Percentiles rank a stretch among this genome's conserved stretches.
Evolutionary conservation across 2,329 filamentous ascomycete species (phyloP).

Genomic region (Scedosporium dehoogii): DNA sequence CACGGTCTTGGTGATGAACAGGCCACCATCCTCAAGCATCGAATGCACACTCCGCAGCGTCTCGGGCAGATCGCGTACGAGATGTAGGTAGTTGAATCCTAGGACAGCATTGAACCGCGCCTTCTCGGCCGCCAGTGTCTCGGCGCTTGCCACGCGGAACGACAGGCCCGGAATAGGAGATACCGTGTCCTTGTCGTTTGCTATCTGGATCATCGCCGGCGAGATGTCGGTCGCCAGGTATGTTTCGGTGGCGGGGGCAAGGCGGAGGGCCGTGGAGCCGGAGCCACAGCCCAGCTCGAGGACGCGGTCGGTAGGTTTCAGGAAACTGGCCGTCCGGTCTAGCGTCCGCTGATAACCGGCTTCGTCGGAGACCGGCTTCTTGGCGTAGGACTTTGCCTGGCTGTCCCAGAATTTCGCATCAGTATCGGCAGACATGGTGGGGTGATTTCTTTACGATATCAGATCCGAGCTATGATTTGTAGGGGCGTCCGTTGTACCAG

Average conservation of each 20-base stretch:
- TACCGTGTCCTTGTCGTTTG: background rate
- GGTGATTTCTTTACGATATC: background rate
- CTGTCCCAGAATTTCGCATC: conserved; percentile 11
- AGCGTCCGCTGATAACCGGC: conserved; percentile 11
- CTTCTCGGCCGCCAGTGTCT: conserved; percentile 7
- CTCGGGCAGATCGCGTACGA: conserved; percentile 9
- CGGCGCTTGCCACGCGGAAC: conserved; percentile 8
- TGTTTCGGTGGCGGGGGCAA: conserved; percentile 6
- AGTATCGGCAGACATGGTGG: background rate
- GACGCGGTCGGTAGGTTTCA: conserved; percentile 9
- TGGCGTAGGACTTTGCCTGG: conserved; percentile 8
- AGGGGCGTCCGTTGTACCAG: background rate
- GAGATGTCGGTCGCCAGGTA: conserved; percentile 12
- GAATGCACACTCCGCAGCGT: conserved; percentile 6
- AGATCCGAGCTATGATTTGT: background rate
- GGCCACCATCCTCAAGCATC: conserved; percentile 9
- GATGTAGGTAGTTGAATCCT: conserved; percentile 13
- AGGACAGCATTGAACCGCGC: conserved; percentile 9
- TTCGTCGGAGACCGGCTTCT: conserved; percentile 9
- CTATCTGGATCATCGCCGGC: conserved; percentile 10
- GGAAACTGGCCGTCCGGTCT: conserved; percentile 3
- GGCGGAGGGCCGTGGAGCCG: conserved; percentile 11
- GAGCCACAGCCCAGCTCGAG: conserved; percentile 13
- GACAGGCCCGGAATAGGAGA: conserved; percentile 1
- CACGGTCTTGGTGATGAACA: conserved; percentile 12